These are phyloP conservation scores for Bassia scoparia DNA, from an alignment of 148 eudicot species.

Conservation along the genomic window DNA sequence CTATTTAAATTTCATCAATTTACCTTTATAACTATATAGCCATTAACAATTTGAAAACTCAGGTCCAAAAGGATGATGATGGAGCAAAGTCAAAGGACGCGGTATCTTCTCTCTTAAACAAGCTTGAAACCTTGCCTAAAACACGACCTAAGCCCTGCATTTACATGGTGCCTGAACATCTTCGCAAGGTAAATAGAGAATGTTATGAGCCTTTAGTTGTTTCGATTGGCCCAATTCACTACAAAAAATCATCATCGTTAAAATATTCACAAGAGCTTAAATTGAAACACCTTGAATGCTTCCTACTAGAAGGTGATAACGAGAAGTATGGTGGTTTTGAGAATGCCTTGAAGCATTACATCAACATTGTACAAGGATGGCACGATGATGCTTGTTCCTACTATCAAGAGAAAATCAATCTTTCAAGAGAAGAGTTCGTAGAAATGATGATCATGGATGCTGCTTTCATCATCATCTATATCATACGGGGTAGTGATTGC, in stretches of 20 bases:
- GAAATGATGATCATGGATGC: not conserved
- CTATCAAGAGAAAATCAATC: not conserved
- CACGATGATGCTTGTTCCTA: not conserved
- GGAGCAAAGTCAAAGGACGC: not conserved
- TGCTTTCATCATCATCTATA: not conserved
- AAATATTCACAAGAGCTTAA: not conserved
- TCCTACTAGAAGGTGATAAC: not conserved
- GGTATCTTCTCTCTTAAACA: not conserved
- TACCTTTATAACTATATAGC: too few relatives aligned
- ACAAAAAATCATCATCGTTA: not conserved
- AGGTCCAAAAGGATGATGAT: too few relatives aligned
- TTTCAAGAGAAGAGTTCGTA: not conserved
- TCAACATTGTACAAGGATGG: not conserved
- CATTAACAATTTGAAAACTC: too few relatives aligned
- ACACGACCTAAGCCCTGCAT: not conserved
- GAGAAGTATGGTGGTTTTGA: not conserved
- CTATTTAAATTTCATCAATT: too few relatives aligned
- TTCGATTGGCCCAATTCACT: slow-evolving; percentile 1
- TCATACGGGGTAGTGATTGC: not conserved
- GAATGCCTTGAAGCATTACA: not conserved
- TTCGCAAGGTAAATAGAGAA: slow-evolving; percentile 1
- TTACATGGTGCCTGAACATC: not conserved
- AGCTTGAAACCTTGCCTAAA: not conserved
- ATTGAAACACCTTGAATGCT: not conserved
- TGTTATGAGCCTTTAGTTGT: slow-evolving; percentile 4